phyloP scores from a whole-genome alignment of 2,329 filamentous ascomycete species.

The Diaporthe vexans region DNA sequence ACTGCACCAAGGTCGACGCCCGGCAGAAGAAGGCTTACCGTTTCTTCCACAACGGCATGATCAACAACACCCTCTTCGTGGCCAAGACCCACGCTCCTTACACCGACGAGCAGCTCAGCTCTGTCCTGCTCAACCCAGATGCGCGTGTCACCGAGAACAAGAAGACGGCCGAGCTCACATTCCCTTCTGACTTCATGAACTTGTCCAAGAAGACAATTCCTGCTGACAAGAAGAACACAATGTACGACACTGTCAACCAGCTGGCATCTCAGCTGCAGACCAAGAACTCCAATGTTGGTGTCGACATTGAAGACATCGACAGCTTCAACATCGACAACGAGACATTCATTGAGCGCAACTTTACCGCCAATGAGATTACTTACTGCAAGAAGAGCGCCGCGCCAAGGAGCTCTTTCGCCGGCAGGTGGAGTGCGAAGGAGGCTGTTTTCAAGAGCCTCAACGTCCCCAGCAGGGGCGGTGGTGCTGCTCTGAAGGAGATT shows the following conservation, averaged over 20 bases:
- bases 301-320: slow-evolving; percentile 91
- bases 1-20: slow-evolving; percentile 89
- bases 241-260: slow-evolving; percentile 81
- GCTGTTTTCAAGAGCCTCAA: slow-evolving; percentile 98
- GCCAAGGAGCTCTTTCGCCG: slow-evolving; percentile 92
- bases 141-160: slow-evolving; percentile 88
- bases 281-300: slow-evolving; percentile 84
- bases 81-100: slow-evolving; percentile 95
- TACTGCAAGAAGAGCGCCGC: slow-evolving; percentile 87
- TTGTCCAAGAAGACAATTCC: slow-evolving; percentile 67
- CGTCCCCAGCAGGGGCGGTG: slow-evolving; percentile 87
- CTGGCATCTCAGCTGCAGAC: slow-evolving; percentile 76
- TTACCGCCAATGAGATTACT: slow-evolving; percentile 84
- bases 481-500: slow-evolving; percentile 93
- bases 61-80: slow-evolving; percentile 98
- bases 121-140: slow-evolving; percentile 93
- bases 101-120: slow-evolving; percentile 85
- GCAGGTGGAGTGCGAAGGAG: slow-evolving; percentile 97
- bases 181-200: slow-evolving; percentile 78
- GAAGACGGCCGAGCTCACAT: slow-evolving; percentile 85
- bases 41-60: slow-evolving; percentile 97
- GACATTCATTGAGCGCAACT: slow-evolving; percentile 95
- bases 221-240: slow-evolving; percentile 68
- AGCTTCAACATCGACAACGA: slow-evolving; percentile 94
- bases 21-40: slow-evolving; percentile 99